These are phyloP conservation scores for Acanthochlamys bracteata DNA, from an alignment of 106 monocot species.

Conservation along the genomic window DNA sequence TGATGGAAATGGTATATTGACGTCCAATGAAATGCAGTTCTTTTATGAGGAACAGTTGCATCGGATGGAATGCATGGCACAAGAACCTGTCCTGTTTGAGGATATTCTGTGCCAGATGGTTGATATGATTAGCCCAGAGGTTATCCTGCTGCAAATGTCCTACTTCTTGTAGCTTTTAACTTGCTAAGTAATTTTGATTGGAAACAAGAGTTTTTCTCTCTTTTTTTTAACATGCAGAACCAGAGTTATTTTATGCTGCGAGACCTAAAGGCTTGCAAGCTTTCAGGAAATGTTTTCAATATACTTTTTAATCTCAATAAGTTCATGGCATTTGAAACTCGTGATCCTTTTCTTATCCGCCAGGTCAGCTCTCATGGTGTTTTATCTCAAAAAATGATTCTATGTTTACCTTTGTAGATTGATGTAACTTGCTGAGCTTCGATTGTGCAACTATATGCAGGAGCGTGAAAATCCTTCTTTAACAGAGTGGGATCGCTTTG, in stretches of 20 bases:
- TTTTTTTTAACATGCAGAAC: conserved; percentile 38
- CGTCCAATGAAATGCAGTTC: conserved; percentile 85
- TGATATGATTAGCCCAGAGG: conserved; percentile 94
- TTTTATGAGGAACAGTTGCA: conserved; percentile 97
- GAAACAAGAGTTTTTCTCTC: background rate
- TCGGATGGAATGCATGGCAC: conserved; percentile 98
- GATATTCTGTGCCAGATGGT: conserved; percentile 95
- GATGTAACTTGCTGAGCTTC: background rate
- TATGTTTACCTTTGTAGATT: background rate
- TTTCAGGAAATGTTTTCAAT: conserved; percentile 92
- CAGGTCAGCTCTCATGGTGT: conserved; percentile 36
- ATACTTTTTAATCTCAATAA: conserved; percentile 97
- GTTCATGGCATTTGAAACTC: conserved; percentile 95
- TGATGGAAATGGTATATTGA: conserved; percentile 85
- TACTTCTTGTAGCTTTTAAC: background rate
- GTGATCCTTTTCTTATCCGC: conserved; percentile 95
- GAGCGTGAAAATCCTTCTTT: conserved; percentile 90
- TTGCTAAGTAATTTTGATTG: background rate
- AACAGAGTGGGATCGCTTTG: conserved; percentile 96
- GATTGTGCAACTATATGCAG: conserved; percentile 27
- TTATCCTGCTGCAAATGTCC: conserved; percentile 2
- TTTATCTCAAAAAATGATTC: background rate
- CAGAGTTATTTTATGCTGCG: conserved; percentile 54
- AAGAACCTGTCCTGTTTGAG: conserved; percentile 94
- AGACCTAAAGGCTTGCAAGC: conserved; percentile 72